Evolutionary conservation across 2,329 filamentous ascomycete species (phyloP), one percentile per base, ranked within the genome.

Genomic region (Meredithiella fracta): DNA sequence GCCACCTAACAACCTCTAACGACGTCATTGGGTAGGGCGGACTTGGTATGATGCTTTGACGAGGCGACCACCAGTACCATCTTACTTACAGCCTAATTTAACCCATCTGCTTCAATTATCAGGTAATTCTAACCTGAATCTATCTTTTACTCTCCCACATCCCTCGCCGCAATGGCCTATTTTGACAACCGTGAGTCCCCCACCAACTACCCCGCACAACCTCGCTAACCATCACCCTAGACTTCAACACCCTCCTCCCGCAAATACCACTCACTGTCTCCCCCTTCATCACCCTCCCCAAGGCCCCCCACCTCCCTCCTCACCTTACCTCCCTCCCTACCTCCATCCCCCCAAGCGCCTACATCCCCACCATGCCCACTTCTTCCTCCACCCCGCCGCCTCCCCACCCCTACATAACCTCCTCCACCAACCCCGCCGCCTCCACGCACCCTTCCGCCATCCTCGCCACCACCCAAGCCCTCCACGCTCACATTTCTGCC

Each of bases 241-340:
- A 78, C 61, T 82, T 88, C 15, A 89, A 96, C 70, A 86, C 85
- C 15, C 80, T 96, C 61, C 81, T 98, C 50, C 86, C 90, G 62
- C 92, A 98, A 71, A 82, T 97, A 42, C 89, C 92, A 29, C 73
- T 98, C 56, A 94, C 89, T 52, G 89, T 97, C 47, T 96, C 91
- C 2, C 92, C 92, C 25, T 96, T 96, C 72, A 80, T 97, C 63
- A 85, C 84, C 59, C 83, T 98, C 31, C 92, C 92, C 9, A 84
- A 86, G 29, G 85, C 91, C 25, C 86, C 90, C 20, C 95, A 90
- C 23, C 97, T 97, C 73, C 94, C 88, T 34, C 29, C 29, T 34
- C 5, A 5, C 29, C 11, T 11, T 34, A 5, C 29, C 29, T 34
- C 11, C 29, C 83, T 97, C 65, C 87, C 91, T 0, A 91, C 88